Percentiles rank a stretch among this genome's conserved stretches.
These are phyloP conservation scores for Castanospermum australe DNA, from an alignment of 306 rosid genomes.

Conservation along the genomic window DNA sequence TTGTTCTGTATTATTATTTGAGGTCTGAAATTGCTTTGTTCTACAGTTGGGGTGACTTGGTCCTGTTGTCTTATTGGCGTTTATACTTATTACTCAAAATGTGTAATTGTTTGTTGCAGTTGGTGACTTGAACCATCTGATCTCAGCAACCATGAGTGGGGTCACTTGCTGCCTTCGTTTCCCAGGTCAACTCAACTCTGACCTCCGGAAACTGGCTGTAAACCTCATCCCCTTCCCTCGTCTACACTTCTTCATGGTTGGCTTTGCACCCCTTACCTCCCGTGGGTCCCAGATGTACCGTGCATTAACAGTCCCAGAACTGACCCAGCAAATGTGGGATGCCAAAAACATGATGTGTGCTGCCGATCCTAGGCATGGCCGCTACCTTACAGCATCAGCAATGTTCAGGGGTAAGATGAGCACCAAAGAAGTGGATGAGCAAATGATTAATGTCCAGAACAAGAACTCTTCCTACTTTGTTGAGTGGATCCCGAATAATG, in stretches of 20 bases:
- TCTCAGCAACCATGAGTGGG: constrained; percentile 69
- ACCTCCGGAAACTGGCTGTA: constrained; percentile 56
- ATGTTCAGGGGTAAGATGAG: constrained; percentile 69
- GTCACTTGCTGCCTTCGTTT: constrained; percentile 65
- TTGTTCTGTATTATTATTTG: neutral
- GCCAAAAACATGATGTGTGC: constrained; percentile 69
- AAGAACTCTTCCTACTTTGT: constrained; percentile 63
- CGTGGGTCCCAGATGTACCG: constrained; percentile 65
- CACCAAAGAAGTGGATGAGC: constrained; percentile 63
- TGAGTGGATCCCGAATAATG: constrained; percentile 66
- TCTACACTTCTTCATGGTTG: constrained; percentile 61
- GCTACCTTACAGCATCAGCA: constrained; percentile 58
- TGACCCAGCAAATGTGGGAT: constrained; percentile 69
- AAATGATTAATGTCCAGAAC: constrained; percentile 59
- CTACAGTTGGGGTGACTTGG: neutral
- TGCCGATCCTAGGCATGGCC: constrained; percentile 60
- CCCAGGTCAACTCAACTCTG: constrained; percentile 66
- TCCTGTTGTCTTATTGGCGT: neutral
- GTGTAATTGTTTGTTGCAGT: constrained; percentile 37
- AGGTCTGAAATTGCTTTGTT: neutral
- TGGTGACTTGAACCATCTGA: constrained; percentile 62
- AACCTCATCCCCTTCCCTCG: constrained; percentile 66
- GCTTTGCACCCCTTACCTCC: constrained; percentile 61
- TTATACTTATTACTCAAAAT: neutral
- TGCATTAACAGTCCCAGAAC: constrained; percentile 57